phyloP scores from a whole-genome alignment of 2,329 filamentous ascomycete species.

The Juglanconis oblonga region DNA sequence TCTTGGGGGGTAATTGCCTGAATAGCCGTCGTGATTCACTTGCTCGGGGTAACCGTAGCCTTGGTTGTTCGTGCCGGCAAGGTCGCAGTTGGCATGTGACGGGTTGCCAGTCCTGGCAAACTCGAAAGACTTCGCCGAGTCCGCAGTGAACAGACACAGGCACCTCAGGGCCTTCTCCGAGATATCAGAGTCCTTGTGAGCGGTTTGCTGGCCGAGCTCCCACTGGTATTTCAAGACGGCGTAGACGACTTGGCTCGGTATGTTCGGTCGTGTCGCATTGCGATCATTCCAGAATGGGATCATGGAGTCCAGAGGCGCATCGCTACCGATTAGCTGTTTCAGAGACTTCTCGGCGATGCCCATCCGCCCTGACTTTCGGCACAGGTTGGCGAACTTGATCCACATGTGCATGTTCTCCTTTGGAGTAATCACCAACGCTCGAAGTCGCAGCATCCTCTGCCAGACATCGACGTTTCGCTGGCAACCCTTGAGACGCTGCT shows the following conservation, averaged over 20 bases:
- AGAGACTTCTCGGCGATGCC: slow-evolving; percentile 94
- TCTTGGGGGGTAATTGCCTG: slow-evolving; percentile 42
- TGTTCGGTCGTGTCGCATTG: slow-evolving; percentile 38
- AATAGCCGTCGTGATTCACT: slow-evolving; percentile 41
- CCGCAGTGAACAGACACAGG: slow-evolving; percentile 58
- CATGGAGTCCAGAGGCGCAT: slow-evolving; percentile 58
- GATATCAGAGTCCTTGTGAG: slow-evolving; percentile 38
- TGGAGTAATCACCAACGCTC: slow-evolving; percentile 86
- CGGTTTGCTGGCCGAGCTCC: slow-evolving; percentile 70
- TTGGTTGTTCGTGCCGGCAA: slow-evolving; percentile 35
- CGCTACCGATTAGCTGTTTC: slow-evolving; percentile 78
- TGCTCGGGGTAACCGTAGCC: slow-evolving; percentile 51
- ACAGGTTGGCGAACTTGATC: slow-evolving; percentile 99
- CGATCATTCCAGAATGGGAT: slow-evolving; percentile 58
- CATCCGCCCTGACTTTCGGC: slow-evolving; percentile 91
- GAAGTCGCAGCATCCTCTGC: slow-evolving; percentile 95
- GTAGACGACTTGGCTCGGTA: slow-evolving; percentile 80
- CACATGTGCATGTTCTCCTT: slow-evolving; percentile 97
- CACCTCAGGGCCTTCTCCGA: slow-evolving; percentile 57
- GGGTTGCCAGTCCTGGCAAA: slow-evolving; percentile 49
- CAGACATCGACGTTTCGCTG: slow-evolving; percentile 97
- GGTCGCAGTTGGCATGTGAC: slow-evolving; percentile 43
- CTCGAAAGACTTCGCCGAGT: slow-evolving; percentile 54
- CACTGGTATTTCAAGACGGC: slow-evolving; percentile 97
- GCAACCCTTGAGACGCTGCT: slow-evolving; percentile 88